These are phyloP conservation scores for Phalaenopsis aphrodite DNA, from an alignment of 106 monocot genomes.

Conservation along the genomic window DNA sequence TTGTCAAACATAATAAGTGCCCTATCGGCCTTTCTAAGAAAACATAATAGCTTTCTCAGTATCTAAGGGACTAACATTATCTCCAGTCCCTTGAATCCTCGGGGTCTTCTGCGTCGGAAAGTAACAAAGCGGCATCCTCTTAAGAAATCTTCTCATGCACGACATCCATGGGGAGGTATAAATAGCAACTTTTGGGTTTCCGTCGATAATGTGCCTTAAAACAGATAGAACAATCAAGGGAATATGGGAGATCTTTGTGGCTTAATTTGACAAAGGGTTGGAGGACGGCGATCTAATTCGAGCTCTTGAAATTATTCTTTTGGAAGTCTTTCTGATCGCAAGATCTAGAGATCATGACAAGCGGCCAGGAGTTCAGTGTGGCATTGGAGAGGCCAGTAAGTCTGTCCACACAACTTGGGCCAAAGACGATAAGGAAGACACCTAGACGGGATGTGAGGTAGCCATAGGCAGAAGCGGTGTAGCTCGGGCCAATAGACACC, in stretches of 20 bases:
- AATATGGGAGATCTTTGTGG: conserved; percentile 56
- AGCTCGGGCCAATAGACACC: conserved; percentile 16
- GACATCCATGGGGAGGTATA: conserved; percentile 84
- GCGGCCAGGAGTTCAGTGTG: conserved; percentile 67
- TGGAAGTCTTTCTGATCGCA: conserved; percentile 71
- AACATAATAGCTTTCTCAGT: conserved; percentile 46
- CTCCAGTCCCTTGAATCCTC: conserved; percentile 10
- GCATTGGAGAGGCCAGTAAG: conserved; percentile 92
- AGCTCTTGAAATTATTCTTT: conserved; percentile 92
- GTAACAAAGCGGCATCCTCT: conserved; percentile 44
- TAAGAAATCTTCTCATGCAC: conserved; percentile 67
- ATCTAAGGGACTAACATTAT: conserved; percentile 12
- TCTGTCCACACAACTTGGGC: conserved; percentile 91
- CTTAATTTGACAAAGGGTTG: conserved; percentile 71
- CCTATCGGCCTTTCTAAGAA: conserved; percentile 66
- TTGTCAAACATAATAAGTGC: conserved; percentile 89
- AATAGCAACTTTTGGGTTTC: conserved; percentile 75
- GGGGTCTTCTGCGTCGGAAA: conserved; percentile 26
- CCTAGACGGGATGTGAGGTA: conserved; percentile 63
- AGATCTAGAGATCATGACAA: conserved; percentile 83
- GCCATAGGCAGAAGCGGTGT: conserved; percentile 89
- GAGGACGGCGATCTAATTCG: conserved; percentile 69
- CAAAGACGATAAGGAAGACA: conserved; percentile 83
- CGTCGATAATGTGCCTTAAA: conserved; percentile 27
- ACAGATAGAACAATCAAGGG: conserved; percentile 45